Conservation (phyloP, 768 basidiomycete genomes). For the Boletellus emodensis region DNA sequence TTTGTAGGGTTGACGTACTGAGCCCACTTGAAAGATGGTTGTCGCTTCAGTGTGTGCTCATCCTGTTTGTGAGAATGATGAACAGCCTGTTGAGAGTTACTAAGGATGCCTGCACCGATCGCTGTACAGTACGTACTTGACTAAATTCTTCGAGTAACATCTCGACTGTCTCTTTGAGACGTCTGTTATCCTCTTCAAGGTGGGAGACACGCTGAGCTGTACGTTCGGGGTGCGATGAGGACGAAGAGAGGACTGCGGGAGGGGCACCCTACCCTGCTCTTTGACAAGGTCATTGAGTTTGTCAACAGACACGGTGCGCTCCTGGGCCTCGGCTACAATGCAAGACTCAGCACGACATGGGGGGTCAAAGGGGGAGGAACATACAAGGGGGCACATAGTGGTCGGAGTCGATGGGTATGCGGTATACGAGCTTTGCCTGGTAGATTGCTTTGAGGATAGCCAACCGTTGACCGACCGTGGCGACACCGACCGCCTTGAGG, state of each 20-base stretch:
- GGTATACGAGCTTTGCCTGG: conserved; percentile 78
- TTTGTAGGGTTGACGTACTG: conserved; percentile 70
- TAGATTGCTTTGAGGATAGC: conserved; percentile 92
- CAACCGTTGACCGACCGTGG: conserved; percentile 88
- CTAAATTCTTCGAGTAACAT: conserved; percentile 63
- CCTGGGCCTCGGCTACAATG: conserved; percentile 53
- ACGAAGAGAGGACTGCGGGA: not conserved
- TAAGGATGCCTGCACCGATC: conserved; percentile 15
- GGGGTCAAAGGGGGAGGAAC: conserved; percentile 27
- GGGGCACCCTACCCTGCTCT: conserved; percentile 60
- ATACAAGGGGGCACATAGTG: conserved; percentile 88
- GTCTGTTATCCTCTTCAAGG: conserved; percentile 77
- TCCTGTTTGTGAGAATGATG: conserved; percentile 24
- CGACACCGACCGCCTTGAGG: conserved; percentile 82
- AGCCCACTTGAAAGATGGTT: conserved; percentile 88
- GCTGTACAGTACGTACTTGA: conserved; percentile 37
- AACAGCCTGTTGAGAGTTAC: conserved; percentile 3
- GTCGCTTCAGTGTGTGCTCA: conserved; percentile 53
- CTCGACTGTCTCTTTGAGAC: conserved; percentile 59
- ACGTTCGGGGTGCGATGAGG: conserved; percentile 5
- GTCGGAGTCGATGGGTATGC: conserved; percentile 76
- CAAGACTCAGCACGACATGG: not conserved
- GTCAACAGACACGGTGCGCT: conserved; percentile 57
- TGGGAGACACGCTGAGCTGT: conserved; percentile 65
- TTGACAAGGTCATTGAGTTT: conserved; percentile 61